Evolutionary conservation across 2,329 filamentous ascomycete genomes (phyloP), one percentile per base, ranked within the genome.

Genomic region (Sphaerulina musiva): DNA sequence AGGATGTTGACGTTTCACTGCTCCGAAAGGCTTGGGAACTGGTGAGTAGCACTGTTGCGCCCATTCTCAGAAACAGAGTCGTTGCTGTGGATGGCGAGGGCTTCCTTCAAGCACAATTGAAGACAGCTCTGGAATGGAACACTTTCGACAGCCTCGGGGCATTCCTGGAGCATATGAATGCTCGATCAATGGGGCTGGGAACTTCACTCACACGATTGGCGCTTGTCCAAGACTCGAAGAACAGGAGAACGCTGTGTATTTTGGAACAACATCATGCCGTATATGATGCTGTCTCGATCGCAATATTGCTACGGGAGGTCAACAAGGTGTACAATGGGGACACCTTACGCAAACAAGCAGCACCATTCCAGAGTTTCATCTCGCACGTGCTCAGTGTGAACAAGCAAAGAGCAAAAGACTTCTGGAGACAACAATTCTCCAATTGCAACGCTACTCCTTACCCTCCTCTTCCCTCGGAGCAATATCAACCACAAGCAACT

Each of bases 231-330:
- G 47, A 48, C 31, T 10, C 11, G 11, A 11, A 40, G 32, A 9
- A 36, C 43, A 38, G 23, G 23, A 38, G 20, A 20, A 20, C 2
- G 20, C 20, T 39, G n/a, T 57, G 53, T 39, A 31, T 55, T 2
- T 23, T 55, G 47, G 47, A 12, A 23, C 62, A 70, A 11, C 72
- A 74, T 50, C 72, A 75, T 56, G 66, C 67, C 1, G 44, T 73
- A 0, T 74, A 73, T 55, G 72, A 75, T 61, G 71, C 69, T 0
- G 70, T 68, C 64, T 68, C 69, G 1, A 63, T 69, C 55, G 59
- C 66, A 0, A 58, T 73, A n/a, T 59, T 74, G 9, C 56, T 71
- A 8, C 59, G 69, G 11, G 56, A 59, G 34, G 62, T 73, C 12
- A 36, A 43, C 7, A 31, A 14, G 7, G 34, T 23, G 8, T 57